phyloP scores from a whole-genome alignment of 371 early-diverging fungal species.

The Phascolomyces articulosus region DNA sequence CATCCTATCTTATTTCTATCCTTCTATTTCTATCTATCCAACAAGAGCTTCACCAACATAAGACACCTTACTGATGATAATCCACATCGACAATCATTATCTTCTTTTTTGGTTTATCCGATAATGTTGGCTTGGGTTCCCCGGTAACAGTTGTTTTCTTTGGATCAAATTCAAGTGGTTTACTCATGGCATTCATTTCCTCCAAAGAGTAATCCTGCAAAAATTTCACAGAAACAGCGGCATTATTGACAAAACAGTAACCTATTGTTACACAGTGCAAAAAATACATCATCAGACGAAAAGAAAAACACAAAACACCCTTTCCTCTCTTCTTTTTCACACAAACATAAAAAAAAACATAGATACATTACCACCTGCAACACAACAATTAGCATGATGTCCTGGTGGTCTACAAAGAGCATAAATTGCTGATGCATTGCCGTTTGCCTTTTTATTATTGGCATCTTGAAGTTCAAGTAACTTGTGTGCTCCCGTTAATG shows the following conservation, averaged over 20 bases:
- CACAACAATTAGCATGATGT: constrained; percentile 59
- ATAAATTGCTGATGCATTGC: constrained; percentile 41
- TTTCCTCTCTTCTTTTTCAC: neutral
- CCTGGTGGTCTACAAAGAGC: constrained; percentile 75
- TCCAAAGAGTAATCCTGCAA: constrained; percentile 48
- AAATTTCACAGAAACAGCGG: constrained; percentile 57
- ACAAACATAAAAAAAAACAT: too few relatives aligned
- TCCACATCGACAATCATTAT: constrained; percentile 62
- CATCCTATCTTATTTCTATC: too few relatives aligned
- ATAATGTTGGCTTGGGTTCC: constrained; percentile 23
- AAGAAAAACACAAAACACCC: too few relatives aligned
- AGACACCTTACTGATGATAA: constrained; percentile 63
- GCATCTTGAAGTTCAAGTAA: constrained; percentile 26
- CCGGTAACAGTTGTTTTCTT: neutral
- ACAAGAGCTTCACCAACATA: neutral
- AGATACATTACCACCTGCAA: constrained; percentile 51
- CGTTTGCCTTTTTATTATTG: neutral
- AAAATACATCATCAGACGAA: too few relatives aligned
- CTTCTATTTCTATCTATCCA: too few relatives aligned
- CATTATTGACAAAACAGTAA: constrained; percentile 65
- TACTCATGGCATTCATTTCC: constrained; percentile 30
- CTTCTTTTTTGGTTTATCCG: constrained; percentile 34
- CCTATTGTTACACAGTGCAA: constrained; percentile 17
- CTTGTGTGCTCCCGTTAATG: constrained; percentile 60
- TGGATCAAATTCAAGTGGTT: constrained; percentile 17